Evolutionary conservation across 345 rosid species (phyloP), one percentile per base, ranked within the genome.

Genomic region (Camelina laxa): DNA sequence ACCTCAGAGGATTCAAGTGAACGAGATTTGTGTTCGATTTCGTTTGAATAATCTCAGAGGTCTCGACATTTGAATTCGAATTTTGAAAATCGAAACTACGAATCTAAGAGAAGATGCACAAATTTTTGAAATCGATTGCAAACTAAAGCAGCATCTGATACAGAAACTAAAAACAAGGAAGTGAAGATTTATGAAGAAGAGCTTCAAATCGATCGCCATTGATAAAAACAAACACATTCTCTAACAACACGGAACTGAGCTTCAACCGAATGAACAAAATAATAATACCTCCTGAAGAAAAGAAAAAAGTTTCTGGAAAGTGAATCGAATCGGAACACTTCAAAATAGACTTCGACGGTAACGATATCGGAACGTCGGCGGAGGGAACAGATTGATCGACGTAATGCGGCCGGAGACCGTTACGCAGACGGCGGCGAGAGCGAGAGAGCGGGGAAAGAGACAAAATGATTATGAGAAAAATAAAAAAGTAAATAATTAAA

Each of bases 381-480:
- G 12, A 22, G 20, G 9, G 38, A n/a, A 74, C 36, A 20, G 57
- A 12, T 0, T 74, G 73, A 65, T 73, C 77, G 79, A 82, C 79
- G 80, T 55, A 69, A 65, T 75, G 78, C 50, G 73, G 60, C 60
- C 65, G 71, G 66, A 31, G 67, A 78, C 81, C 81, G 81, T 78
- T 78, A 80, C 85, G 83, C 75, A 84, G 83, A 48, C 78, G 70
- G 79, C 62, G 81, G 74, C 85, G 85, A 81, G 82, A 75, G 79
- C 36, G 60, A 60, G 83, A 63, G 79, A 74, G 63, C 78, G 77
- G 42, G 70, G 77, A 72, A 68, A 60, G 78, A 73, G 70, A 73
- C 77, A 59, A 67, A 67, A 79, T 11, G 35, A 14, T 39, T 22
- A 73, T 57, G 60, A 60, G 15, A 36, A 9, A 9, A 73, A 55